Conservation (phyloP, 345 rosid genomes). For the Gossypium rotundifolium region DNA sequence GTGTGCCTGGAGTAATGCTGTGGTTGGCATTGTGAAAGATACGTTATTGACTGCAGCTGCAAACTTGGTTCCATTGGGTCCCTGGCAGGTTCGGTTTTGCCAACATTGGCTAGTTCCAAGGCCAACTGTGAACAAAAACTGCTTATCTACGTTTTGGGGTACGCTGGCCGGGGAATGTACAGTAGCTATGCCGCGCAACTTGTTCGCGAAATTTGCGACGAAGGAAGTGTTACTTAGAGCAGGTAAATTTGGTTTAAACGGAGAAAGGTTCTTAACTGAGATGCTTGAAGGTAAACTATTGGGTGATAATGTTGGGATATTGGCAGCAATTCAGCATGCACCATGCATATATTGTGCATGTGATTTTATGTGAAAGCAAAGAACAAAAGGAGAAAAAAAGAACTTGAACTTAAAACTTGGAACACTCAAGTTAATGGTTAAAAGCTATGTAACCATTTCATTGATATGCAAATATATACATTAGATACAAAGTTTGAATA, state of each 20-base stretch:
- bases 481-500: no score
- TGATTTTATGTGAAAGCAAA: no score
- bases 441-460: no score
- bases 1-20: conserved; percentile 62
- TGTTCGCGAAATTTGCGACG: no score
- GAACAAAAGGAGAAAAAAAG: no score
- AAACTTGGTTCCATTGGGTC: conserved; percentile 64
- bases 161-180: conserved; percentile 36
- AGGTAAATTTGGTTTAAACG: conserved; percentile 46
- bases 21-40: conserved; percentile 52
- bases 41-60: conserved; percentile 53
- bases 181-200: no score
- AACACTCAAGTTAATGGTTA: no score
- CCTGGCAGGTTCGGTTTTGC: conserved; percentile 52
- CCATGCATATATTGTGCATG: no score
- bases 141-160: conserved; percentile 40
- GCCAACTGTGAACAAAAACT: conserved; percentile 46
- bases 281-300: conserved; percentile 16
- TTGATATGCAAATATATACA: no score
- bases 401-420: no score
- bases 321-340: no score
- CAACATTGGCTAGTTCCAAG: conserved; percentile 47
- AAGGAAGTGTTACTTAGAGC: conserved; percentile 48
- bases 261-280: conserved; percentile 32
- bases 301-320: no score